Conservation (phyloP, 148 eudicot species). For the Silene uniflora region DNA sequence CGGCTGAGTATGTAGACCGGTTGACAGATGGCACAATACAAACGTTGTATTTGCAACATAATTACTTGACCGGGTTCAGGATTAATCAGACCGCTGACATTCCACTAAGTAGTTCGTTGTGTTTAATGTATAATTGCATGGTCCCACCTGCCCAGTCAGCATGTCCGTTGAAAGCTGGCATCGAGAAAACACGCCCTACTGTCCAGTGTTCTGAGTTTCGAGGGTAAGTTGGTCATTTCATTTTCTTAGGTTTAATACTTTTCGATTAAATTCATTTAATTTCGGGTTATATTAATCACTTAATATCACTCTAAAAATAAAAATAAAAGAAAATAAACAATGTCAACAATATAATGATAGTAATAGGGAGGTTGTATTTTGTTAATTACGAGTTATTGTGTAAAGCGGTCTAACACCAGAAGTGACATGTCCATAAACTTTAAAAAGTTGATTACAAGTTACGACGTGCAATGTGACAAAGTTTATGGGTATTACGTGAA, state of each 20-base stretch:
- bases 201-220: conserved; percentile 64
- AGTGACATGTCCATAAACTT: neutral
- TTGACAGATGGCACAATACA: conserved; percentile 48
- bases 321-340: neutral
- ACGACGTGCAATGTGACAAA: too few relatives aligned
- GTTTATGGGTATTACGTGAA: too few relatives aligned
- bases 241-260: neutral
- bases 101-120: conserved; percentile 68
- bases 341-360: neutral
- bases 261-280: conserved; percentile 11
- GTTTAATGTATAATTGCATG: conserved; percentile 94
- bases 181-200: conserved; percentile 65
- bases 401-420: neutral
- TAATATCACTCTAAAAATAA: neutral
- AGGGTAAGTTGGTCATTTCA: conserved; percentile 34
- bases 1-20: conserved; percentile 62
- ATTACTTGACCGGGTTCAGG: conserved; percentile 67
- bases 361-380: neutral
- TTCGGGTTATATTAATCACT: conserved; percentile 4
- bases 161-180: conserved; percentile 84
- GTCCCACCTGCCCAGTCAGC: conserved; percentile 74
- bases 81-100: conserved; percentile 81
- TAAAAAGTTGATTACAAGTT: too few relatives aligned
- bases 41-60: conserved; percentile 72
- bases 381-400: neutral